Base-by-base conservation (phyloP, 345 rosid species). In the Noccaea caerulescens region DNA sequence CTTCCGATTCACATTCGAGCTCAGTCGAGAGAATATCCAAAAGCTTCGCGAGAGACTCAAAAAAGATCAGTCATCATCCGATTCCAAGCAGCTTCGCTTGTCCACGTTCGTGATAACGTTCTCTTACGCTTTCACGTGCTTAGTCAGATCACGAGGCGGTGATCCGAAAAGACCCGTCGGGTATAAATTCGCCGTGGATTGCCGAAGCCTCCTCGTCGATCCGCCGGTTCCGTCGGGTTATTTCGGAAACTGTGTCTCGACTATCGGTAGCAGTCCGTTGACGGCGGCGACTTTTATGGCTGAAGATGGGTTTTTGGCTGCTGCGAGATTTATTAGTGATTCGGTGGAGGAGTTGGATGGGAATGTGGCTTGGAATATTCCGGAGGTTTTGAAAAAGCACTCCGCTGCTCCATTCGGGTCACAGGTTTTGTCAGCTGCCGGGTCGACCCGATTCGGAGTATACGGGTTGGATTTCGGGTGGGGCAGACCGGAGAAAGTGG, bases 161-260 rank as follows among this genome's bases (percentile, higher is more conserved):
- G 81, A 71, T 39, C 59, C 74, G 1, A 18, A 10, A 1, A 63
- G 53, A 66, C 8, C 32, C 1, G 57, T 76, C 1, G 16, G 39
- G 1, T 51, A 58, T 5, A 55, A 5, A 6, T 74, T 80, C 44
- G 6, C 71, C 0, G 83, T 66, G 7, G 84, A 84, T 18, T 80
- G 70, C 14, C 59, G 85, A 12, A 20, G n/a, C 44, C 79, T 73
- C 7, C 10, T 74, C 4, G 7, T 82, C 0, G 64, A 81, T 11
- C 83, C 84, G 7, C 83, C 86, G 11, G 2, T 77, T 2, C 79
- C 81, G 0, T 11, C 5, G 2, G 72, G 58, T 25, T 85, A 81
- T 41, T 66, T 81, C 10, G 88, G 86, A 0, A 85, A 83, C 25
- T 81, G 86, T 2, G 36, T 49, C 3, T 32, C 25, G 4, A 23